These are phyloP conservation scores for Suillus placidus DNA, from an alignment of 768 basidiomycete genomes.

Conservation along the genomic window DNA sequence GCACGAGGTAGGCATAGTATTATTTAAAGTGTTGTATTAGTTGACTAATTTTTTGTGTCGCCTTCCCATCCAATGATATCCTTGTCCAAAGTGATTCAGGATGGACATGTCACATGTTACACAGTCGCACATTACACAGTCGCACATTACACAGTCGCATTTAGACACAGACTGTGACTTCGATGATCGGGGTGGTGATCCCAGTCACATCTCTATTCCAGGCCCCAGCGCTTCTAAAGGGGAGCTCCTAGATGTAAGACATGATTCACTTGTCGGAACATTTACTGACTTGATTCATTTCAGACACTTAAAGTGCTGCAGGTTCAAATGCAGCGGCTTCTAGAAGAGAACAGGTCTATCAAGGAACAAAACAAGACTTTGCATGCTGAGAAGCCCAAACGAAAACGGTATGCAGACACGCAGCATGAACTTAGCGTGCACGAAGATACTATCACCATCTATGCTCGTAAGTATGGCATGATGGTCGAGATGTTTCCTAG, in stretches of 20 bases:
- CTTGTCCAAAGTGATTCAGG: too few species aligned
- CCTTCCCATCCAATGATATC: too few species aligned
- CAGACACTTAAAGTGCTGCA: not conserved
- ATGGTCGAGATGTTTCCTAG: too few species aligned
- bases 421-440: too few species aligned
- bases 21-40: too few species aligned
- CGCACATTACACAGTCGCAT: not conserved
- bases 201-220: not conserved
- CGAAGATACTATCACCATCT: too few species aligned
- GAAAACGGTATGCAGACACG: too few species aligned
- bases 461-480: too few species aligned
- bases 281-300: not conserved
- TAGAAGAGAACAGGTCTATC: not conserved
- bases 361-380: not conserved
- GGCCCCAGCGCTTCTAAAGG: not conserved
- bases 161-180: not conserved
- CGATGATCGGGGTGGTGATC: not conserved
- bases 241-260: not conserved
- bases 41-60: too few species aligned
- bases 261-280: not conserved
- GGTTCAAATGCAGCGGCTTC: not conserved
- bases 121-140: not conserved
- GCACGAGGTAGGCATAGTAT: too few species aligned
- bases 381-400: too few species aligned
- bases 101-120: not conserved